These are phyloP conservation scores for Cyathus striatus DNA, from an alignment of 768 basidiomycete species.

Conservation along the genomic window DNA sequence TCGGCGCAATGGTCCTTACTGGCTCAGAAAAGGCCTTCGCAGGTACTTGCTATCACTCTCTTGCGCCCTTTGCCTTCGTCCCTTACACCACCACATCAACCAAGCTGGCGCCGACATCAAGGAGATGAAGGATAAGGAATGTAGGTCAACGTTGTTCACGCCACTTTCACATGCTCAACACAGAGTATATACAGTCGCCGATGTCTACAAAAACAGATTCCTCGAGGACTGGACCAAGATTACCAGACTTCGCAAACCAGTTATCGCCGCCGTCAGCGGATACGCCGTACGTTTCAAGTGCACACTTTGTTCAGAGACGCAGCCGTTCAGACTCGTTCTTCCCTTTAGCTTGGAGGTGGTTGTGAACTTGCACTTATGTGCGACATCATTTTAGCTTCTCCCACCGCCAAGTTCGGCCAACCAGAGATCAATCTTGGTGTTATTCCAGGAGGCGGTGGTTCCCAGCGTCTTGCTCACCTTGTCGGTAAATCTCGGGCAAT, in stretches of 20 bases:
- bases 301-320: not conserved
- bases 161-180: not conserved
- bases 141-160: constrained; percentile 36
- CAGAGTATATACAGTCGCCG: constrained; percentile 58
- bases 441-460: constrained; percentile 93
- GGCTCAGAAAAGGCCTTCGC: constrained; percentile 93
- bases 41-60: constrained; percentile 49
- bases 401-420: constrained; percentile 89
- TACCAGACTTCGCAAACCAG: constrained; percentile 76
- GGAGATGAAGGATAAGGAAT: constrained; percentile 97
- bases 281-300: constrained; percentile 76
- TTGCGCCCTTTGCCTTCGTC: not conserved
- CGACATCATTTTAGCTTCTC: constrained; percentile 90
- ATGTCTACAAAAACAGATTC: constrained; percentile 84
- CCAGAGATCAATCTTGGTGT: constrained; percentile 95
- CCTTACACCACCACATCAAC: not conserved
- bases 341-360: constrained; percentile 83
- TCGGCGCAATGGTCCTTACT: constrained; percentile 88
- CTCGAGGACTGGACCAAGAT: constrained; percentile 80
- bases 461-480: constrained; percentile 80
- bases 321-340: not conserved
- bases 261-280: constrained; percentile 94
- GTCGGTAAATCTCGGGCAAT: constrained; percentile 93
- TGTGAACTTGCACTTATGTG: constrained; percentile 96
- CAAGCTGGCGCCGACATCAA: constrained; percentile 97